Evolutionary conservation across 768 basidiomycete species (phyloP).

Genomic region (Serendipita sp.): DNA sequence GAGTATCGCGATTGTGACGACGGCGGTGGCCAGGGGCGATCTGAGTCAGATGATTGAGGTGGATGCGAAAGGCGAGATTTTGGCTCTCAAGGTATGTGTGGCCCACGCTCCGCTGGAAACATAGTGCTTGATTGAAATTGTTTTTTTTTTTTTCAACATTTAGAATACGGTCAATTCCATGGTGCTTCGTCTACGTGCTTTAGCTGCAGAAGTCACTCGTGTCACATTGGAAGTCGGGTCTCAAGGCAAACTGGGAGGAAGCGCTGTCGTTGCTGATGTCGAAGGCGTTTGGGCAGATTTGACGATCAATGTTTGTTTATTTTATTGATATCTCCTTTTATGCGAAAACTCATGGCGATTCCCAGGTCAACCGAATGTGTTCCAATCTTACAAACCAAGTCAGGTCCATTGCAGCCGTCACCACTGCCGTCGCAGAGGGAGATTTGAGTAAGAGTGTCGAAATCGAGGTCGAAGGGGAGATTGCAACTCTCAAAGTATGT

Average conservation of each 20-base stretch:
- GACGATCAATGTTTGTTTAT: constrained; percentile 21
- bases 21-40: constrained; percentile 81
- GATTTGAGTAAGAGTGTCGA: constrained; percentile 21
- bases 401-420: constrained; percentile 17
- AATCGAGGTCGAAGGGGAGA: constrained; percentile 58
- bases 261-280: constrained; percentile 75
- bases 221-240: constrained; percentile 76
- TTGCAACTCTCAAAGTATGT: constrained; percentile 49
- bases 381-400: constrained; percentile 14
- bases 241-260: constrained; percentile 78
- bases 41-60: constrained; percentile 88
- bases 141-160: background rate
- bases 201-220: constrained; percentile 69
- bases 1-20: constrained; percentile 71
- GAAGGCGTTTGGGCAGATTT: constrained; percentile 84
- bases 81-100: constrained; percentile 19
- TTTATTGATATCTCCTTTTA: background rate
- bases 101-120: too few relatives aligned
- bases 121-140: constrained; percentile 5
- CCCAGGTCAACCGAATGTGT: constrained; percentile 13
- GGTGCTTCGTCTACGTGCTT: constrained; percentile 31
- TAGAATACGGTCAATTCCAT: constrained; percentile 16
- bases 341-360: background rate
- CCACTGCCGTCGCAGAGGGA: constrained; percentile 17
- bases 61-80: constrained; percentile 29